A percentile compares a stretch with the other conserved stretches of the same genome.
Evolutionary conservation across 208 protist species (phyloP).

Genomic region (Leishmania amazonensis): DNA sequence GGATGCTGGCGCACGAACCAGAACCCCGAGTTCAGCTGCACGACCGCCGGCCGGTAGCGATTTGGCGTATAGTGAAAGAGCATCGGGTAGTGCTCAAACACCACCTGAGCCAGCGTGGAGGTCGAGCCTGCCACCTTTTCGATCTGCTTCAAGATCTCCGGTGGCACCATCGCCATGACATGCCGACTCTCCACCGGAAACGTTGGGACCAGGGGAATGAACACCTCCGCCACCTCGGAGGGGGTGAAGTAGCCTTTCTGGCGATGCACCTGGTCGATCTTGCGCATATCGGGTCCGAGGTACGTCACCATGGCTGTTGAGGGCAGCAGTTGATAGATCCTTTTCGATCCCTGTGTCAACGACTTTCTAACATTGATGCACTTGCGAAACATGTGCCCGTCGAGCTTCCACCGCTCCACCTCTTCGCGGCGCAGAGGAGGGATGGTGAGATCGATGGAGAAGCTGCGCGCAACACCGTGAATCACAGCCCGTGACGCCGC

Average conservation of each 20-base stretch:
- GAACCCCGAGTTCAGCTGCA: constrained; percentile 78
- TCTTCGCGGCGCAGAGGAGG: constrained; percentile 59
- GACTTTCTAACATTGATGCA: neutral
- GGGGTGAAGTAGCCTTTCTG: constrained; percentile 69
- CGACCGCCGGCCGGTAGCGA: constrained; percentile 43
- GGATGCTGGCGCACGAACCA: constrained; percentile 83
- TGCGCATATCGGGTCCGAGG: constrained; percentile 57
- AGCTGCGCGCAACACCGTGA: neutral
- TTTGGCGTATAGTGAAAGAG: constrained; percentile 54
- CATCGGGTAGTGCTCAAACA: constrained; percentile 82
- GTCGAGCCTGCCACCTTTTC: constrained; percentile 26
- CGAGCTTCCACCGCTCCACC: constrained; percentile 61
- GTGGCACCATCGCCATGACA: constrained; percentile 48
- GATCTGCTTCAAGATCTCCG: constrained; percentile 39
- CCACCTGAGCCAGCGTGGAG: constrained; percentile 12
- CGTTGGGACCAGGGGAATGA: constrained; percentile 72
- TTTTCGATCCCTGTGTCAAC: neutral
- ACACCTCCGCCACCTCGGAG: constrained; percentile 74
- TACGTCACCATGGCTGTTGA: constrained; percentile 46
- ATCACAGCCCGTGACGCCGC: neutral
- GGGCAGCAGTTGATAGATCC: constrained; percentile 32
- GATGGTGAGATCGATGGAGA: constrained; percentile 22
- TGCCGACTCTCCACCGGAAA: constrained; percentile 76
- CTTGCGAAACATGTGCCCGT: constrained; percentile 14
- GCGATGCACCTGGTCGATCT: constrained; percentile 62